Evolutionary conservation across 768 basidiomycete species (phyloP).

Genomic region (Boletus pseudopeckii): DNA sequence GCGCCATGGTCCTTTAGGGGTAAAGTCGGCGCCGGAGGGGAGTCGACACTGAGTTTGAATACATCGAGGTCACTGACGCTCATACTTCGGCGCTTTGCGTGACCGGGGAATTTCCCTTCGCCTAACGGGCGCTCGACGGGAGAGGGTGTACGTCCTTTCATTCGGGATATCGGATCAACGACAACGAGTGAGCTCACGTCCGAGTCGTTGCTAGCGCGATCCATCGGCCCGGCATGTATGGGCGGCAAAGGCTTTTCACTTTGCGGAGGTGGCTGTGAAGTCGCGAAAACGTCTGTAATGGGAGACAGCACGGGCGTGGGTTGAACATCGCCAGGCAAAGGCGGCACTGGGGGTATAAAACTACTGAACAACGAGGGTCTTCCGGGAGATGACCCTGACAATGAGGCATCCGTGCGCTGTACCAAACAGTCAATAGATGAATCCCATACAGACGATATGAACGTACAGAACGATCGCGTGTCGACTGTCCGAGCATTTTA

Average conservation of each 20-base stretch:
- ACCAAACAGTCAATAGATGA: constrained; percentile 14
- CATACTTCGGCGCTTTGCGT: constrained; percentile 63
- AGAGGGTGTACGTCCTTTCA: constrained; percentile 33
- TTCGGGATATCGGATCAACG: constrained; percentile 45
- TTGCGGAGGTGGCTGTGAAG: constrained; percentile 31
- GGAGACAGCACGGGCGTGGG: constrained; percentile 41
- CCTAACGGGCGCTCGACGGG: constrained; percentile 28
- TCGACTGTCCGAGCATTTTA: constrained; percentile 69
- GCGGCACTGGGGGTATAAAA: constrained; percentile 41
- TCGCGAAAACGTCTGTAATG: constrained; percentile 50
- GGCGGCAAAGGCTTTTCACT: constrained; percentile 64
- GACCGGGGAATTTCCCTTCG: constrained; percentile 28
- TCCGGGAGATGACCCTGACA: constrained; percentile 23
- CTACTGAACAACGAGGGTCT: constrained; percentile 35
- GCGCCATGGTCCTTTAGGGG: constrained; percentile 29
- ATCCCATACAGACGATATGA: constrained; percentile 1
- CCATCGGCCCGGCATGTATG: constrained; percentile 39
- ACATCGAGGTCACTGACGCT: constrained; percentile 67
- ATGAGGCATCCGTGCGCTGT: constrained; percentile 56
- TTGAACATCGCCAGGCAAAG: constrained; percentile 45
- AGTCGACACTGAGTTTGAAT: constrained; percentile 40
- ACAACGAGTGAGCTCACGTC: constrained; percentile 60
- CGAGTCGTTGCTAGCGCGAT: constrained; percentile 38
- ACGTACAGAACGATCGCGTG: constrained; percentile 68
- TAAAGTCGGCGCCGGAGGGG: constrained; percentile 37